phyloP scores from a whole-genome alignment of 495 filamentous ascomycete species.

The Tuber umbilicatum region DNA sequence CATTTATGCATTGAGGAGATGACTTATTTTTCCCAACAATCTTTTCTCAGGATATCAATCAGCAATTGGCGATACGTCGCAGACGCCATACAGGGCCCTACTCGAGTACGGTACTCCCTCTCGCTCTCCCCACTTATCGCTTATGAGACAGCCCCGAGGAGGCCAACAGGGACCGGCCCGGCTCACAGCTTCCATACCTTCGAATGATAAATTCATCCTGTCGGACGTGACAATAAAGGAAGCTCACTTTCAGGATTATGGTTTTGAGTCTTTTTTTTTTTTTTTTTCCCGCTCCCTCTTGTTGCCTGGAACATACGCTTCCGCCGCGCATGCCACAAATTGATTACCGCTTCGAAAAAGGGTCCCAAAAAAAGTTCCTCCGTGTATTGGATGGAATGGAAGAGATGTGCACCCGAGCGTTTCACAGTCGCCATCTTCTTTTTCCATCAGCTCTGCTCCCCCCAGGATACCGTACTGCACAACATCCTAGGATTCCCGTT shows the following conservation, averaged over 20 bases:
- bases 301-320: neutral
- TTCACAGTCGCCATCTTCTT: neutral
- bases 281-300: neutral
- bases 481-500: neutral
- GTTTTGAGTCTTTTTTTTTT: neutral
- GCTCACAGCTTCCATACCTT: neutral
- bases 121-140: neutral
- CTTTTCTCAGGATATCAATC: neutral
- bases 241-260: neutral
- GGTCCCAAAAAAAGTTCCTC: neutral
- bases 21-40: neutral
- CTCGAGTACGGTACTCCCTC: neutral
- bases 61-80: neutral
- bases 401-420: neutral
- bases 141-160: neutral
- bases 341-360: neutral
- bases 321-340: neutral
- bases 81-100: neutral
- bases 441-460: neutral
- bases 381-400: neutral
- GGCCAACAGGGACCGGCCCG: neutral
- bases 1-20: neutral
- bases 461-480: neutral
- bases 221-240: neutral
- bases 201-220: neutral